Evolutionary conservation across 2,329 filamentous ascomycete genomes (phyloP).

Genomic region (Xylariaceae sp.): DNA sequence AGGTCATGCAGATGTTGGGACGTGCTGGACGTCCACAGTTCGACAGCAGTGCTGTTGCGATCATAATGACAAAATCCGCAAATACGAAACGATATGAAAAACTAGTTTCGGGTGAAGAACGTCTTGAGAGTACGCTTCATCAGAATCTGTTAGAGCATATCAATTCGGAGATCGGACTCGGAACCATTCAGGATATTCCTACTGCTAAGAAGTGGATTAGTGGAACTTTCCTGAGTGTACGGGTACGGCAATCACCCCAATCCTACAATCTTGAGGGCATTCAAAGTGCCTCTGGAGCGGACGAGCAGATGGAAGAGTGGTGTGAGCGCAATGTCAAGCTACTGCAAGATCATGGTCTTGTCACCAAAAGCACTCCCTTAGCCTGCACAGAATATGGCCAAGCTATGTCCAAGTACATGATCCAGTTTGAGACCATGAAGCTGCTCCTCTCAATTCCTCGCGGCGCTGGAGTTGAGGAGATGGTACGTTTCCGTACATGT

Average conservation of each 20-base stretch:
- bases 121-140: constrained; percentile 73
- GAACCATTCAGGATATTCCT: constrained; percentile 59
- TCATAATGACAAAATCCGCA: constrained; percentile 70
- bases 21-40: constrained; percentile 80
- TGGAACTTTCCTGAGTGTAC: constrained; percentile 72
- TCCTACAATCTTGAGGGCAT: constrained; percentile 63
- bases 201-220: constrained; percentile 69
- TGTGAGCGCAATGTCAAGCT: constrained; percentile 63
- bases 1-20: constrained; percentile 88
- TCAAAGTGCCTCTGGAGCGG: constrained; percentile 44
- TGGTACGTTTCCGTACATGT: constrained; percentile 47
- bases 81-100: constrained; percentile 63
- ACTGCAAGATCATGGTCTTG: constrained; percentile 56
- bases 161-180: constrained; percentile 76
- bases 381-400: constrained; percentile 66
- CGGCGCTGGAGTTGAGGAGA: constrained; percentile 57
- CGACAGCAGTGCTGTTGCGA: constrained; percentile 66
- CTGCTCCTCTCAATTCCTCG: constrained; percentile 57
- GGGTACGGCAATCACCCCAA: constrained; percentile 63
- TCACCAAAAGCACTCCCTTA: constrained; percentile 47
- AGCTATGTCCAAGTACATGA: constrained; percentile 78
- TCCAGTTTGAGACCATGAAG: constrained; percentile 76
- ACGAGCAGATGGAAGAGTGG: constrained; percentile 63
- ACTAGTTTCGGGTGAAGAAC: constrained; percentile 67
- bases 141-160: constrained; percentile 75